Evolutionary conservation across 768 basidiomycete species (phyloP).

Genomic region (Russula virescens): DNA sequence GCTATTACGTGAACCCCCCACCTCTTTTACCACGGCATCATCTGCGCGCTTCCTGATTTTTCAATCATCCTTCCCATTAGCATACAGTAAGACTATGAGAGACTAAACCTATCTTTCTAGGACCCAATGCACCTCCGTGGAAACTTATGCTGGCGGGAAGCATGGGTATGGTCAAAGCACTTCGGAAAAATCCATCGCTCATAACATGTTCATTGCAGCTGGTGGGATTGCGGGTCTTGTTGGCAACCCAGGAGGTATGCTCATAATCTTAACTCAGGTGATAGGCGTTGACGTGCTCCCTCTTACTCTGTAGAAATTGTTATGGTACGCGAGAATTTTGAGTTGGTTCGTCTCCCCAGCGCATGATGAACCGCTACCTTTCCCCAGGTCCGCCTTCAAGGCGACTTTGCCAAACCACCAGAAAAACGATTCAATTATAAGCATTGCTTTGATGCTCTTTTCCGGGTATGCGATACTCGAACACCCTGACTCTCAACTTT

Average conservation of each 20-base stretch:
- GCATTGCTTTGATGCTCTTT: conserved; percentile 83
- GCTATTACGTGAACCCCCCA: not conserved
- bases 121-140: conserved; percentile 69
- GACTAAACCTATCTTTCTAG: conserved; percentile 26
- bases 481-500: conserved; percentile 8
- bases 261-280: not conserved
- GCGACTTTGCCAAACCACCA: conserved; percentile 82
- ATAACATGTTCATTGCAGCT: conserved; percentile 38
- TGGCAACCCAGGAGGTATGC: conserved; percentile 80
- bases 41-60: not conserved
- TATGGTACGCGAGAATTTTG: conserved; percentile 39
- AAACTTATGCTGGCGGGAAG: conserved; percentile 75
- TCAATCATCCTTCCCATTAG: not conserved
- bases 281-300: not conserved
- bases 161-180: conserved; percentile 51
- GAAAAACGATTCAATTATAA: conserved; percentile 90
- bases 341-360: not conserved
- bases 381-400: conserved; percentile 70
- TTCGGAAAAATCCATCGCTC: not conserved
- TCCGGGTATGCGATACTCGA: conserved; percentile 50
- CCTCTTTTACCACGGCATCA: not conserved
- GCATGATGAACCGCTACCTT: conserved; percentile 19
- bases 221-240: conserved; percentile 81
- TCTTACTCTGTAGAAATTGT: conserved; percentile 54
- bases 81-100: not conserved